Percentiles rank a stretch among this genome's conserved stretches.
Conservation (phyloP, 1,139 yeast genomes). For the Tardiomyces blankii region DNA sequence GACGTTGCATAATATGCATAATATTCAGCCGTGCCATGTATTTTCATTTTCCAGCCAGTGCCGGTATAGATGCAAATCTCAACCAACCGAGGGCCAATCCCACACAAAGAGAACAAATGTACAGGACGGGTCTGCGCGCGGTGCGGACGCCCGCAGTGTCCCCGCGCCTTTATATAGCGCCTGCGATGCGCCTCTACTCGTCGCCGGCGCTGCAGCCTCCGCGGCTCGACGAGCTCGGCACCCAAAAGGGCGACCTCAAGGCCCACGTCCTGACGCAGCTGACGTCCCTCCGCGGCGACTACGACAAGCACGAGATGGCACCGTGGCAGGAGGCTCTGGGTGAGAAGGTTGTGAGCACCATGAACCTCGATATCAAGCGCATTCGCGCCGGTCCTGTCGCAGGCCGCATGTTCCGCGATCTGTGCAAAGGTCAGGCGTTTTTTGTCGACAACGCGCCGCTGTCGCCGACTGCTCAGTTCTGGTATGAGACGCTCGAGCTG, state of each 20-base stretch:
- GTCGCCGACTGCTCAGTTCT: constrained; percentile 24
- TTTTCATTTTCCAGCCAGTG: too few relatives aligned
- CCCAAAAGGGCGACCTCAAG: constrained; percentile 7
- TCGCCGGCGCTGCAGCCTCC: too few relatives aligned
- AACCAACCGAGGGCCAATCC: too few relatives aligned
- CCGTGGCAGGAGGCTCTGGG: constrained; percentile 52
- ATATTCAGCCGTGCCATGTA: too few relatives aligned
- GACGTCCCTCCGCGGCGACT: neutral
- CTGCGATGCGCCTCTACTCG: too few relatives aligned
- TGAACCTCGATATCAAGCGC: constrained; percentile 81
- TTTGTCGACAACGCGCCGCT: constrained; percentile 33
- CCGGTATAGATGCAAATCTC: too few relatives aligned
- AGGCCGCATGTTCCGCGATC: constrained; percentile 75
- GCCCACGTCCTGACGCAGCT: neutral
- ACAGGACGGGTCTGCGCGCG: too few relatives aligned
- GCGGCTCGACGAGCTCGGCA: neutral
- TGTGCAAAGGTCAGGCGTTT: constrained; percentile 77
- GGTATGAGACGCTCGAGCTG: constrained; percentile 64
- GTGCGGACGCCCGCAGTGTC: too few relatives aligned
- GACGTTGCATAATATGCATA: too few relatives aligned
- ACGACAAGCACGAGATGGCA: constrained; percentile 33
- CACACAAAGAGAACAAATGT: too few relatives aligned
- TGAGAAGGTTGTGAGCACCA: constrained; percentile 52
- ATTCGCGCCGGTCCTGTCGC: constrained; percentile 92
- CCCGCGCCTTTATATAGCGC: too few relatives aligned